These are phyloP conservation scores for Penicillium occitanis DNA, from an alignment of 2,329 filamentous ascomycete species.

Conservation along the genomic window DNA sequence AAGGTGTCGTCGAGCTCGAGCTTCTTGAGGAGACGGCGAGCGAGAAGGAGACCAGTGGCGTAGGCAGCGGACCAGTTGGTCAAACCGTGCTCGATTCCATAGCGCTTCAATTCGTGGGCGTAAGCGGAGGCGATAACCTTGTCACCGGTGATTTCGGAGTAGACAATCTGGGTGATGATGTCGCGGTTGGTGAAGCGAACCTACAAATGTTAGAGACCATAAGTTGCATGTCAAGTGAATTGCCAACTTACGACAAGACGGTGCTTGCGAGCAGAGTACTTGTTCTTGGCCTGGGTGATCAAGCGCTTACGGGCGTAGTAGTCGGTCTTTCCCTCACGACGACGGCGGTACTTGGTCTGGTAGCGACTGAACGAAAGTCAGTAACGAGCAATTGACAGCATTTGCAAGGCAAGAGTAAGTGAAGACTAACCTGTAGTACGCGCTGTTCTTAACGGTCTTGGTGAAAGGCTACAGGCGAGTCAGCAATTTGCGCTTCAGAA, in stretches of 20 bases:
- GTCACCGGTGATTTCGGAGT: slow-evolving; percentile 94
- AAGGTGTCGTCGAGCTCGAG: slow-evolving; percentile 92
- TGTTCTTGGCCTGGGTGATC: slow-evolving; percentile 99
- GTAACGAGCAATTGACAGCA: neutral
- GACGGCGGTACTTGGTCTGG: slow-evolving; percentile 99
- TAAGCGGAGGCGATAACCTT: slow-evolving; percentile 94
- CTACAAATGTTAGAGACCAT: neutral
- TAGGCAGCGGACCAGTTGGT: slow-evolving; percentile 99
- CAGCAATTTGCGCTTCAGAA: slow-evolving; percentile 99
- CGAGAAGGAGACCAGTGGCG: slow-evolving; percentile 92
- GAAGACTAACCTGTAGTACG: slow-evolving; percentile 81
- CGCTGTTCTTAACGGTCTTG: slow-evolving; percentile 95
- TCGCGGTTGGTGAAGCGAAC: slow-evolving; percentile 99
- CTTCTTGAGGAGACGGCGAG: slow-evolving; percentile 96
- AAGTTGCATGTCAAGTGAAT: no score
- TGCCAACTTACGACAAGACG: slow-evolving; percentile 68
- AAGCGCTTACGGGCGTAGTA: slow-evolving; percentile 99
- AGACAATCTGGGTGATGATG: slow-evolving; percentile 97
- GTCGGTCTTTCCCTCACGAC: slow-evolving; percentile 96
- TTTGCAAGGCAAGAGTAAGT: no score
- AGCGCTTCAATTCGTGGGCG: slow-evolving; percentile 95
- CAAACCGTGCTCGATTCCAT: slow-evolving; percentile 96
- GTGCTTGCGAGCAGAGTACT: slow-evolving; percentile 97
- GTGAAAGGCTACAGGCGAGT: slow-evolving; percentile 84
- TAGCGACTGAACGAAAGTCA: slow-evolving; percentile 66